Conservation (phyloP, 2,329 filamentous ascomycete genomes). For the Byssochlamys sp. region DNA sequence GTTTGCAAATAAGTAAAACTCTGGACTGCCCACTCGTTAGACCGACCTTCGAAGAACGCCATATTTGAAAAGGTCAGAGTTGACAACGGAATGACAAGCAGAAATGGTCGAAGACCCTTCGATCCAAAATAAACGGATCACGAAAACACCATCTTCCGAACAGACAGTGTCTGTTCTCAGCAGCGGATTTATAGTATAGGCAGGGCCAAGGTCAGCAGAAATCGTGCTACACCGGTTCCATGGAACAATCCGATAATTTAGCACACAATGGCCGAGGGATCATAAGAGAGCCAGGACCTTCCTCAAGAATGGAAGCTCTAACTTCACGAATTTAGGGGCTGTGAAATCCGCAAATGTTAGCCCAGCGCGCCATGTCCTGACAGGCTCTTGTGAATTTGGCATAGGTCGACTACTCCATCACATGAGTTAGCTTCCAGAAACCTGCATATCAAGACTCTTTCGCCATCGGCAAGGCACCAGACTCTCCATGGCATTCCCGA, state of each 20-base stretch:
- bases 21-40: constrained; percentile 11
- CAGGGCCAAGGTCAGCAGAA: neutral
- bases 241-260: neutral
- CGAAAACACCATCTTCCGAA: neutral
- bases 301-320: neutral
- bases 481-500: neutral
- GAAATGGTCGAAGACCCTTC: constrained; percentile 11
- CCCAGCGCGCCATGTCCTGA: neutral
- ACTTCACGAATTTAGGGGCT: neutral
- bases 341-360: neutral
- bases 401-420: neutral
- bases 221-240: neutral
- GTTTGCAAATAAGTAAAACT: constrained; percentile 8
- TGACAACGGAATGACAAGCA: constrained; percentile 2
- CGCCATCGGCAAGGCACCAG: neutral
- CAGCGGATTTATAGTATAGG: neutral
- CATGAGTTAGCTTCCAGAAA: neutral
- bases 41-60: constrained; percentile 16
- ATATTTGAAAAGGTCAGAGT: constrained; percentile 9
- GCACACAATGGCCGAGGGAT: neutral
- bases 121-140: constrained; percentile 7
- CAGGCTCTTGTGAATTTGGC: neutral
- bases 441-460: neutral
- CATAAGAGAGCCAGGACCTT: neutral
- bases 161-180: neutral